These are phyloP conservation scores for Podaxis sp. DNA, from an alignment of 768 basidiomycete species.

Conservation along the genomic window DNA sequence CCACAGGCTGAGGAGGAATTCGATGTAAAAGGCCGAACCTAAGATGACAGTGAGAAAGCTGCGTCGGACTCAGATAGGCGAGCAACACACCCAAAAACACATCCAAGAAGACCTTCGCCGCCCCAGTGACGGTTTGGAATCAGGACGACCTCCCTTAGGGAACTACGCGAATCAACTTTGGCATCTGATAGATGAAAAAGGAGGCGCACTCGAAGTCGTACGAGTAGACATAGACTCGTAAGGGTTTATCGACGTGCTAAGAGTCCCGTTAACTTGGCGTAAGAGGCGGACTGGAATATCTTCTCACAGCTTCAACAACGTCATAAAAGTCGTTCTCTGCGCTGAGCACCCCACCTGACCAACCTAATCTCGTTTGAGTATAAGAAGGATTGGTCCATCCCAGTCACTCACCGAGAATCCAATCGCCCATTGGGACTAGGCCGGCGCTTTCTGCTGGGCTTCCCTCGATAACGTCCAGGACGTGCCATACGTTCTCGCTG, in stretches of 20 bases:
- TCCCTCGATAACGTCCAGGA: constrained; percentile 94
- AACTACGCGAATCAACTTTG: constrained; percentile 44
- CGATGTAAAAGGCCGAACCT: constrained; percentile 93
- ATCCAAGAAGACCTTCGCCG: constrained; percentile 92
- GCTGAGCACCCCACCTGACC: constrained; percentile 90
- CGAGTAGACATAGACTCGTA: constrained; percentile 95
- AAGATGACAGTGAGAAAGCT: constrained; percentile 11
- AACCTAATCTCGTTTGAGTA: constrained; percentile 75
- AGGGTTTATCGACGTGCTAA: constrained; percentile 90
- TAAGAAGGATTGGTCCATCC: background rate
- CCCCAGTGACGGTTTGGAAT: constrained; percentile 98
- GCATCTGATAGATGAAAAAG: constrained; percentile 13
- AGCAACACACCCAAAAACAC: constrained; percentile 83
- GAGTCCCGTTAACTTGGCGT: constrained; percentile 2
- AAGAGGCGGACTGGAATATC: background rate
- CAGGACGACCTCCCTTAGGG: constrained; percentile 88
- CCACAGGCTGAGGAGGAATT: constrained; percentile 76
- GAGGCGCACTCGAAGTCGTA: constrained; percentile 88
- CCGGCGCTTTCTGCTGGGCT: constrained; percentile 96
- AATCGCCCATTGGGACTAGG: constrained; percentile 84
- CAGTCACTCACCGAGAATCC: constrained; percentile 39
- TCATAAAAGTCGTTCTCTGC: constrained; percentile 97
- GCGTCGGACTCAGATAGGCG: background rate
- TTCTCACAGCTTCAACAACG: constrained; percentile 82
- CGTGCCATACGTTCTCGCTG: constrained; percentile 96